phyloP scores from a whole-genome alignment of 768 basidiomycete genomes.

The Auricularia sp. region DNA sequence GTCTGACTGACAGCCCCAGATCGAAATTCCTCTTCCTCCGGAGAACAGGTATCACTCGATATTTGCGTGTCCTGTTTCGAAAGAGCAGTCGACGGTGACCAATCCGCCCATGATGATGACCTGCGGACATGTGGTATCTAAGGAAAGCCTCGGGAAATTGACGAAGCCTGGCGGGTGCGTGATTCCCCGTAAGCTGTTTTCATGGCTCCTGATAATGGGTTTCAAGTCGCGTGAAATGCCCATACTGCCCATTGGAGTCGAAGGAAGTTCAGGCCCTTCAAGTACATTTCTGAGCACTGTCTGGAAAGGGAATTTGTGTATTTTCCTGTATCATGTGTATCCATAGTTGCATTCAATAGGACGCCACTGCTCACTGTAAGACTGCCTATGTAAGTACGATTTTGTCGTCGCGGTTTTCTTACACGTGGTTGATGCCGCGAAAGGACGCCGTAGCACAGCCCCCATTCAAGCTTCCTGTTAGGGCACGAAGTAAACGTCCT shows the following conservation, averaged over 20 bases:
- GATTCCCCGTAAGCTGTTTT: slow-evolving; percentile 10
- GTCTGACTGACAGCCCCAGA: slow-evolving; percentile 36
- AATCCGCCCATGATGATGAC: slow-evolving; percentile 98
- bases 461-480: too few relatives aligned
- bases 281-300: slow-evolving; percentile 46
- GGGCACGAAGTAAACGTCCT: too few relatives aligned
- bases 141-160: slow-evolving; percentile 82
- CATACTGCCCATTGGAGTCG: slow-evolving; percentile 88
- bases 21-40: slow-evolving; percentile 82
- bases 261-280: slow-evolving; percentile 42
- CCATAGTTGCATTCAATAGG: neutral
- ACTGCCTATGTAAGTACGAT: too few relatives aligned
- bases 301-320: neutral
- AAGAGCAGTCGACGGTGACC: slow-evolving; percentile 85
- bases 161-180: slow-evolving; percentile 79
- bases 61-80: slow-evolving; percentile 95
- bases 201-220: slow-evolving; percentile 9
- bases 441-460: too few relatives aligned
- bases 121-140: slow-evolving; percentile 92
- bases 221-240: slow-evolving; percentile 83
- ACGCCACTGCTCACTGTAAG: too few relatives aligned
- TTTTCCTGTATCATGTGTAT: neutral
- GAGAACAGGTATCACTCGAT: slow-evolving; percentile 93
- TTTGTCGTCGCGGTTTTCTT: too few relatives aligned
- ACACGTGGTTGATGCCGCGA: too few relatives aligned